Base-by-base conservation (phyloP, 805 yeast genomes). In the Pichia kluyveri region DNA sequence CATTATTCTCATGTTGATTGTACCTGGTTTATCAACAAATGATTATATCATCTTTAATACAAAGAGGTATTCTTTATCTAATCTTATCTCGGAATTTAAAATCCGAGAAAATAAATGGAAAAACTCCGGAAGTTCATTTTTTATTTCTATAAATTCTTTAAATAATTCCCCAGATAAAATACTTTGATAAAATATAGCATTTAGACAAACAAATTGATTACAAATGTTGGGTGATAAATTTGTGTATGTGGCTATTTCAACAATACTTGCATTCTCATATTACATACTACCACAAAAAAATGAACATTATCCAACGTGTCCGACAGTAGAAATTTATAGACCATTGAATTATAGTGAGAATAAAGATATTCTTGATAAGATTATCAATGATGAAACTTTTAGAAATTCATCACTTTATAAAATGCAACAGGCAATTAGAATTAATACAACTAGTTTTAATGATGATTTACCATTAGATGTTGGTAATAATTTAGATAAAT, bases 361-460 rank as follows among this genome's bases (percentile, higher is more conserved):
- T 53, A 62, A 65, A 32, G 59, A 65, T 2, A 60, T 70, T 5
- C 56, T 66, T 31, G 27, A 63, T 7, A 56, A 51, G 31, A 71
- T 74, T 18, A 56, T 72, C 15, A 43, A 62, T 28, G 74, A 68
- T 49, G 66, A 66, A 14, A 44, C 46, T 1, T 76, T 66, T 54
- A 65, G 69, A 47, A 58, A 66, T 38, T 55, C 55, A 27, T 71
- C 83, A 0, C 72, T 73, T 18, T 58, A 56, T 12, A 75, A 69
- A 53, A 67, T 80, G 47, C 63, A 76, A 8, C 79, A 76, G 5
- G 86, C 90, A 1, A 73, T 86, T 19, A 72, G 72, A 57, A 71
- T 84, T 48, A 80, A 82, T 40, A 84, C 95, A 1, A 81, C 77
- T 51, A 71, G 80, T 14, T 72, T 11, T 8, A 30, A 63, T 51